Evolutionary conservation across 2,329 filamentous ascomycete species (phyloP).

Genomic region (Lachnellula arida): DNA sequence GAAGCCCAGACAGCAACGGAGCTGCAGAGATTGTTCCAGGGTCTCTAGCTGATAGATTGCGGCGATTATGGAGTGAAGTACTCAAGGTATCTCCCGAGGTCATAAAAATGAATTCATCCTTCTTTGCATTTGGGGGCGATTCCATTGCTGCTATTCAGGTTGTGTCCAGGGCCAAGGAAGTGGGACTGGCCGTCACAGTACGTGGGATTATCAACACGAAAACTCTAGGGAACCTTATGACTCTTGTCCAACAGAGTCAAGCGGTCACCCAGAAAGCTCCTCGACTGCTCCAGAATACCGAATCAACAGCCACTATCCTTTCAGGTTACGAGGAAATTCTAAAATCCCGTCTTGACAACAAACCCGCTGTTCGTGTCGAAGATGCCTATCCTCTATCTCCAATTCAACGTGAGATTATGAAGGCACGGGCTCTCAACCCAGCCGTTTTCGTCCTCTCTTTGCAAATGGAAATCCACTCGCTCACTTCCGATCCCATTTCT

Average conservation of each 20-base stretch:
- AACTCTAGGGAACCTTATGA: neutral
- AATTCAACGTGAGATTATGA: neutral
- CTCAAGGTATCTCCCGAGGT: neutral
- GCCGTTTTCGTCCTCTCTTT: neutral
- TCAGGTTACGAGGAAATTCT: neutral
- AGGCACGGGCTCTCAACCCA: neutral
- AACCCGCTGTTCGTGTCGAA: neutral
- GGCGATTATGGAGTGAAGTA: neutral
- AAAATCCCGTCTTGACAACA: neutral
- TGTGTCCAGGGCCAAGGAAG: slow-evolving; percentile 34
- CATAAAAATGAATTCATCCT: slow-evolving; percentile 16
- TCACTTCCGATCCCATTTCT: neutral
- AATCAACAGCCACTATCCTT: neutral
- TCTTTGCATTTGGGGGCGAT: slow-evolving; percentile 35
- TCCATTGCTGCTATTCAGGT: slow-evolving; percentile 38
- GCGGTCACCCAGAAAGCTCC: neutral
- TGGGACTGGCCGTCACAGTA: slow-evolving; percentile 33
- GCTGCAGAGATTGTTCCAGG: neutral
- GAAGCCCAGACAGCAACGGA: neutral
- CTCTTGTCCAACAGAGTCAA: neutral
- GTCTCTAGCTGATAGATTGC: neutral
- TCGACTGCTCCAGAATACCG: neutral
- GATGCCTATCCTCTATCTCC: neutral
- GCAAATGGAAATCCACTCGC: neutral
- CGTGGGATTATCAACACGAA: neutral